Evolutionary conservation across 805 yeast genomes (phyloP).

Genomic region (Alloascoidea africana): DNA sequence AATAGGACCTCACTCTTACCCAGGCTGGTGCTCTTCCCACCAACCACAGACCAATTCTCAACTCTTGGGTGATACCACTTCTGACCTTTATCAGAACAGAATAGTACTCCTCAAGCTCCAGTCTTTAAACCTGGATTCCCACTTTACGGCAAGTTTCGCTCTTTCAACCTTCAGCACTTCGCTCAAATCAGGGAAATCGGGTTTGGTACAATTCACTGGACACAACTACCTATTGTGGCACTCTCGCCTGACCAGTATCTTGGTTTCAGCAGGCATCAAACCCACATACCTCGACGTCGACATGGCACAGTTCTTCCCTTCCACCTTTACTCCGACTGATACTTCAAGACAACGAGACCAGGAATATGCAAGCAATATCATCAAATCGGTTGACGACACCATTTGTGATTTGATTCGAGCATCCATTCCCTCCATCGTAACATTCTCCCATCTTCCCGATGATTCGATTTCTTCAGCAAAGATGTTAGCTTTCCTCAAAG

Average conservation of each 20-base stretch:
- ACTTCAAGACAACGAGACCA: not conserved
- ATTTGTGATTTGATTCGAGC: not conserved
- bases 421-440: not conserved
- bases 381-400: not conserved
- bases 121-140: not conserved
- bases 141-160: not conserved
- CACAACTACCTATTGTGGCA: not conserved
- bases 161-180: not conserved
- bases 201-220: not conserved
- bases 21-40: not conserved
- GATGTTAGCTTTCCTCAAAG: too few relatives aligned
- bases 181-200: not conserved
- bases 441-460: not conserved
- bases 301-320: not conserved
- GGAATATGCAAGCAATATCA: not conserved
- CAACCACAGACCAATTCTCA: not conserved
- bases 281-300: not conserved
- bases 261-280: not conserved
- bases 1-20: not conserved
- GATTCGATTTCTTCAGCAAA: not conserved
- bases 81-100: not conserved
- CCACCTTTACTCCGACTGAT: not conserved
- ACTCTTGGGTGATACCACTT: not conserved
- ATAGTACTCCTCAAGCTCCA: constrained; percentile 1
- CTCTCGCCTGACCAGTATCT: not conserved